Evolutionary conservation across 202 grass and related monocot genomes (phyloP).

Genomic region (Dendrocalamus latiflorus): DNA sequence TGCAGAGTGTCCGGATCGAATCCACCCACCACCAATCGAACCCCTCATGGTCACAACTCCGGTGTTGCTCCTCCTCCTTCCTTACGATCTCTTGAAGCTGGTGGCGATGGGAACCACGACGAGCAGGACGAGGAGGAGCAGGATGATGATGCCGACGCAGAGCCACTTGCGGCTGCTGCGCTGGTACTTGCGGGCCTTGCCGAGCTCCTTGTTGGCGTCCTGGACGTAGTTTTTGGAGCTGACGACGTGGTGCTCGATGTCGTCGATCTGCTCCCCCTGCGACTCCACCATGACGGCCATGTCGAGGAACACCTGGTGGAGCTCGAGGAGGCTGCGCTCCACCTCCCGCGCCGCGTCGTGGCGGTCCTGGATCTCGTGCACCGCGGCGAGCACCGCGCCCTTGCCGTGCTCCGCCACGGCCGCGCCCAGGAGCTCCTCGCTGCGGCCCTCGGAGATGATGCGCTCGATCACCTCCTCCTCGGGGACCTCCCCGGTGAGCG

Average conservation of each 20-base stretch:
- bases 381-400: slow-evolving; percentile 63
- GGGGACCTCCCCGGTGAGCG: slow-evolving; percentile 79
- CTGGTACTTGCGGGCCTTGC: too few relatives aligned
- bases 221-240: too few relatives aligned
- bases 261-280: slow-evolving; percentile 76
- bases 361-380: slow-evolving; percentile 82
- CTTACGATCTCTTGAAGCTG: too few relatives aligned
- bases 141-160: too few relatives aligned
- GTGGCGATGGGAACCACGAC: too few relatives aligned
- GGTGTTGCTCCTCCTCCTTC: too few relatives aligned
- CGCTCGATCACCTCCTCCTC: slow-evolving; percentile 81
- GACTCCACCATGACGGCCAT: slow-evolving; percentile 90
- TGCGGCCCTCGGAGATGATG: slow-evolving; percentile 72
- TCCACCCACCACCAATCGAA: too few relatives aligned
- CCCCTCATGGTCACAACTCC: too few relatives aligned
- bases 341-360: slow-evolving; percentile 74
- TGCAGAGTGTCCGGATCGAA: too few relatives aligned
- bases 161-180: too few relatives aligned
- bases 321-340: slow-evolving; percentile 84
- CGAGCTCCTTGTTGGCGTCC: too few relatives aligned
- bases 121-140: too few relatives aligned
- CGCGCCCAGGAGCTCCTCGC: slow-evolving; percentile 69
- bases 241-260: slow-evolving; percentile 67
- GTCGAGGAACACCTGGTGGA: slow-evolving; percentile 95
- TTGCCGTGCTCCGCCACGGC: slow-evolving; percentile 74